phyloP scores from a whole-genome alignment of 1,284 basidiomycete genomes.

The Fomitopsis schrenkii region DNA sequence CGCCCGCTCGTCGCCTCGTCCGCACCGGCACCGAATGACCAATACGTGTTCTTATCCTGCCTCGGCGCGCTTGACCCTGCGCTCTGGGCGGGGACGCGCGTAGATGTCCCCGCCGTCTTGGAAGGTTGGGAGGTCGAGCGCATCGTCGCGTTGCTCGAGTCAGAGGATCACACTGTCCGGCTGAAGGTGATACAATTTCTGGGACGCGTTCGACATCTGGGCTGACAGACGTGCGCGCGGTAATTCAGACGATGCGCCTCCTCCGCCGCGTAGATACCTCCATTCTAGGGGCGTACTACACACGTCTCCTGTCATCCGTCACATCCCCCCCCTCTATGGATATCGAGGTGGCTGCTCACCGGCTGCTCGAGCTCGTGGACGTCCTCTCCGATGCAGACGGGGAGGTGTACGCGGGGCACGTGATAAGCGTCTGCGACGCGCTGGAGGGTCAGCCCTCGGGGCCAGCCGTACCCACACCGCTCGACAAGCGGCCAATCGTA shows the following conservation, averaged over 20 bases:
- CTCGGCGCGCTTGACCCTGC: constrained; percentile 50
- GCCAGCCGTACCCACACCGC: constrained; percentile 8
- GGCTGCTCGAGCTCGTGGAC: constrained; percentile 55
- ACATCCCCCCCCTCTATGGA: constrained; percentile 32
- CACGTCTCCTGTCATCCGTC: constrained; percentile 36
- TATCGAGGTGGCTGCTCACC: constrained; percentile 35
- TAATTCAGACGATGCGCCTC: constrained; percentile 49
- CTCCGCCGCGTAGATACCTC: constrained; percentile 49
- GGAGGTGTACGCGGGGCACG: constrained; percentile 50
- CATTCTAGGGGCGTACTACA: constrained; percentile 55
- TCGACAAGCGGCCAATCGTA: constrained; percentile 37
- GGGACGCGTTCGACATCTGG: background rate
- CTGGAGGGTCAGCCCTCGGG: constrained; percentile 31
- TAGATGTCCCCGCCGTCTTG: constrained; percentile 45
- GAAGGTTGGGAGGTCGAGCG: constrained; percentile 67
- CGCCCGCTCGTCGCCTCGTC: constrained; percentile 52
- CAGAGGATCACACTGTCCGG: constrained; percentile 53
- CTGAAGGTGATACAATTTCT: constrained; percentile 39
- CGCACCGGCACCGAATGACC: constrained; percentile 52
- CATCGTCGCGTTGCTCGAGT: constrained; percentile 62
- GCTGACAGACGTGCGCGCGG: background rate
- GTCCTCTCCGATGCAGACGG: constrained; percentile 47
- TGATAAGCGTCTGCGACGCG: constrained; percentile 42
- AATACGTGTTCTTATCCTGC: constrained; percentile 63
- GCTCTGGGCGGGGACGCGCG: constrained; percentile 62